Percentiles rank a stretch among this genome's conserved stretches.
phyloP scores from a whole-genome alignment of 2,329 filamentous ascomycete genomes.

The Neofusicoccum cordaticola region DNA sequence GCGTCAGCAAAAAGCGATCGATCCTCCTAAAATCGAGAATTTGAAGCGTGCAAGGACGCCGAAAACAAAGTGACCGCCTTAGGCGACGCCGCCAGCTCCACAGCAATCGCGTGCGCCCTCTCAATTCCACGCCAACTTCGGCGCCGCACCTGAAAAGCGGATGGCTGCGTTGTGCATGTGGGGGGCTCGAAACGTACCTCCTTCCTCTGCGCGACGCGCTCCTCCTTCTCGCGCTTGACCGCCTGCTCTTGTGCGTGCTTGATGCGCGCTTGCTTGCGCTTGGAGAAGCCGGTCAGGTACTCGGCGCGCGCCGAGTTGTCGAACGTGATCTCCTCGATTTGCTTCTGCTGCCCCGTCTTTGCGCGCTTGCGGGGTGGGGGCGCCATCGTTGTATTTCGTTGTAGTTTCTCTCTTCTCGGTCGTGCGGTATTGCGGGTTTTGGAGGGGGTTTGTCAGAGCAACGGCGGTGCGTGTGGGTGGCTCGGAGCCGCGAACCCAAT shows the following conservation, averaged over 20 bases:
- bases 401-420: too few species aligned
- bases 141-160: background rate
- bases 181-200: constrained; percentile 55
- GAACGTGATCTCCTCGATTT: constrained; percentile 76
- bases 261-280: constrained; percentile 81
- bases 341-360: constrained; percentile 42
- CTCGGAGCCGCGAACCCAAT: background rate
- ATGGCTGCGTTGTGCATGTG: too few species aligned
- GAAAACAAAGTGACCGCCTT: too few species aligned
- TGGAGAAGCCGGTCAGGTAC: constrained; percentile 94
- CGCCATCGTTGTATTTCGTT: constrained; percentile 19
- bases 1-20: too few species aligned
- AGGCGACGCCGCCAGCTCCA: too few species aligned
- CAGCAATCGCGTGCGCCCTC: too few species aligned
- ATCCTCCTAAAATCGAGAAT: background rate
- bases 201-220: constrained; percentile 69
- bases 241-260: constrained; percentile 83
- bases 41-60: background rate
- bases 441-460: too few species aligned
- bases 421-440: too few species aligned
- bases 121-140: too few species aligned
- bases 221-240: constrained; percentile 71
- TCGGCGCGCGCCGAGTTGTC: constrained; percentile 76
- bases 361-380: constrained; percentile 30
- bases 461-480: background rate